Conservation (phyloP, 768 basidiomycete species). For the Candolleomyces aberdarensis region DNA sequence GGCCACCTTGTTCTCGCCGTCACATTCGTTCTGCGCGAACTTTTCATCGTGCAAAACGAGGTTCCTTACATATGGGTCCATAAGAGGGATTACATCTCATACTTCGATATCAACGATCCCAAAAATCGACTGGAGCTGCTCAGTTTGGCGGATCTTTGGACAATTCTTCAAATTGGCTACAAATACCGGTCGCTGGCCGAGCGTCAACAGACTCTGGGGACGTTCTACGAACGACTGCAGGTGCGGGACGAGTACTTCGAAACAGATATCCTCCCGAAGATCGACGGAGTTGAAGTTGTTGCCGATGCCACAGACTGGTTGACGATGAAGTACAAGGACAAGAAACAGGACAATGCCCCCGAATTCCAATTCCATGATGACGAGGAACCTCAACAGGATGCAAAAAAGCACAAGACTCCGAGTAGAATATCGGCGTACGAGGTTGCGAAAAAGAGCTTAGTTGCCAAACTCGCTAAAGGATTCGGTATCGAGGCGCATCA, state of each 20-base stretch:
- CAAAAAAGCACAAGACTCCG: conserved; percentile 74
- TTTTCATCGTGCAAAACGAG: conserved; percentile 88
- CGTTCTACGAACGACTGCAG: conserved; percentile 66
- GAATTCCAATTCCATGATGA: conserved; percentile 74
- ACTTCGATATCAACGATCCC: conserved; percentile 69
- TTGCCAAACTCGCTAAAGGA: conserved; percentile 80
- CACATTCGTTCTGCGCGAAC: conserved; percentile 69
- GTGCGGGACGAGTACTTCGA: conserved; percentile 76
- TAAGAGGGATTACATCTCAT: conserved; percentile 85
- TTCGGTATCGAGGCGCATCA: conserved; percentile 82
- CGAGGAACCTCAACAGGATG: conserved; percentile 43
- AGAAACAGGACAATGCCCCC: conserved; percentile 51
- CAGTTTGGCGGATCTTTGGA: conserved; percentile 81
- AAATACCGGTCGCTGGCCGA: conserved; percentile 86
- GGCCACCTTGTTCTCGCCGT: conserved; percentile 76
- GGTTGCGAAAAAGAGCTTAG: conserved; percentile 73
- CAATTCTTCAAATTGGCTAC: conserved; percentile 83
- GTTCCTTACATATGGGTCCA: conserved; percentile 96
- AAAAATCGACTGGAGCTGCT: conserved; percentile 69
- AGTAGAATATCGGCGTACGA: conserved; percentile 85
- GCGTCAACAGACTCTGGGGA: conserved; percentile 58
- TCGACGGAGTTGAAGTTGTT: conserved; percentile 84
- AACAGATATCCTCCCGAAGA: conserved; percentile 58
- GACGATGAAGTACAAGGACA: conserved; percentile 75
- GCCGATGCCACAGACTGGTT: conserved; percentile 93